Percentiles rank a stretch among this genome's conserved stretches.
phyloP scores from a whole-genome alignment of 2,329 filamentous ascomycete species.

The Cephalotrichum gorgonifer region DNA sequence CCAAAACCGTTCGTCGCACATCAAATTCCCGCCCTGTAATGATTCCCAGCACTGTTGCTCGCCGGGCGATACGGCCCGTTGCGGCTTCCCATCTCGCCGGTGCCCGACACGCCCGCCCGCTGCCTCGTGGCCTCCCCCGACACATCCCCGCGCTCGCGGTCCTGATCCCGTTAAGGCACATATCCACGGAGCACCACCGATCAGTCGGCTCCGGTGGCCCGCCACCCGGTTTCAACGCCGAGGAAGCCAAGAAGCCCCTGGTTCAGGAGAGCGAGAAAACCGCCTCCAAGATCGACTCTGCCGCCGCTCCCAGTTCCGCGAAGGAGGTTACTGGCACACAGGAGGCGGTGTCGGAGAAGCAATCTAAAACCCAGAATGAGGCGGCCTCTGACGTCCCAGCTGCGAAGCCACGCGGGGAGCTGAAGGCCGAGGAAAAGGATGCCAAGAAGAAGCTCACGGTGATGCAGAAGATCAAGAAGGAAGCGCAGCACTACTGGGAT shows the following conservation, averaged over 20 bases:
- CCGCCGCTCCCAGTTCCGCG: neutral
- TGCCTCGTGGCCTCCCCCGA: constrained; percentile 4
- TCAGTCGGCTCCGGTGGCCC: constrained; percentile 49
- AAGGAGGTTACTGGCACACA: constrained; percentile 3
- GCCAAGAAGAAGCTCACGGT: constrained; percentile 73
- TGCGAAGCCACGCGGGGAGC: constrained; percentile 28
- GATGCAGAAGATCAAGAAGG: constrained; percentile 90
- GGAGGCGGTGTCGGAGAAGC: constrained; percentile 11
- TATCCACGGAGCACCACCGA: constrained; percentile 50
- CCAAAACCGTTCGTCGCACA: neutral
- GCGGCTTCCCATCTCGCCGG: constrained; percentile 8
- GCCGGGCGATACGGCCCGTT: constrained; percentile 7
- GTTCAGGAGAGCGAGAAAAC: constrained; percentile 37
- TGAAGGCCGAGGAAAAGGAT: constrained; percentile 50
- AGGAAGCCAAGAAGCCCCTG: constrained; percentile 78
- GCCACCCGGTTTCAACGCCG: constrained; percentile 84
- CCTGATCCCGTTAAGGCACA: constrained; percentile 38
- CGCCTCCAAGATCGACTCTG: constrained; percentile 20
- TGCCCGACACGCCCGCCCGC: constrained; percentile 8
- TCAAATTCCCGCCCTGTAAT: neutral
- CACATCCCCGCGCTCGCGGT: constrained; percentile 4
- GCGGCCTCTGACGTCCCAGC: constrained; percentile 21
- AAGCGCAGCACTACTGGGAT: constrained; percentile 93
- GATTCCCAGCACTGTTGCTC: constrained; percentile 1
- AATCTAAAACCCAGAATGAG: constrained; percentile 6